Evolutionary conservation across 176 grass and related monocot species (phyloP), one percentile per base, ranked within the genome.

Genomic region (Rhynchospora tenuis): DNA sequence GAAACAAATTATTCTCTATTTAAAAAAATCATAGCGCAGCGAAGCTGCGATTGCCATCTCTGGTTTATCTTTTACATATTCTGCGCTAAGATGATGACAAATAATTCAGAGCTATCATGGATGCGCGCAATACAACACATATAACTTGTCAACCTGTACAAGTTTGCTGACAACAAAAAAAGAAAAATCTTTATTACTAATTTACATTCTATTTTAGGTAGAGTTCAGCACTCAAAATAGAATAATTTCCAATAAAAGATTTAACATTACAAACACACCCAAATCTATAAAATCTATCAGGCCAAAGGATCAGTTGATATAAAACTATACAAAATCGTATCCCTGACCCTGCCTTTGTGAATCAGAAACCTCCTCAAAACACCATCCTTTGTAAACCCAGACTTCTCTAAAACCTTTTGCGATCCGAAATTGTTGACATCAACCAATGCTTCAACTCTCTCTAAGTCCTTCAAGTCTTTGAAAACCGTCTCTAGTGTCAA

Each of bases 351-450:
- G 14, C 86, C 93, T 77, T 89, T 90, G 26, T 48, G 0, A 43
- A 84, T 24, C 76, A 9, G 1, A 27, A 88, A 86, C 65, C 50
- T 86, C 22, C 90, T 85, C 19, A 95, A 84, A 51, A 93, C 82
- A 47, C 88, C 90, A 64, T 96, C 90, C 47, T 87, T 59, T 22
- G 20, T 42, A 79, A 96, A 96, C 51, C 93, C 93, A 63, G 80
- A 86, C 89, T 96, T 96, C 93, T 91, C 83, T 65, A 96, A 87
- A 79, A 96, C 91, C 60, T 89, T 90, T 87, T 95, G 93, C 29
- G 90, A 92, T 38, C 33, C 33, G 5, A 38, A 38, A 38, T 38
- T 38, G 3, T 38, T 4, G 33, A 38, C 33, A 38, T 38, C 33
- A 38, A 38, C 33, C 33, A 38, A 38, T 38, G 33, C 33, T 38